A percentile compares a stretch with the other conserved stretches of the same genome.
Evolutionary conservation across 2,329 filamentous ascomycete genomes (phyloP).

Genomic region (Amauroascus verrucosus): DNA sequence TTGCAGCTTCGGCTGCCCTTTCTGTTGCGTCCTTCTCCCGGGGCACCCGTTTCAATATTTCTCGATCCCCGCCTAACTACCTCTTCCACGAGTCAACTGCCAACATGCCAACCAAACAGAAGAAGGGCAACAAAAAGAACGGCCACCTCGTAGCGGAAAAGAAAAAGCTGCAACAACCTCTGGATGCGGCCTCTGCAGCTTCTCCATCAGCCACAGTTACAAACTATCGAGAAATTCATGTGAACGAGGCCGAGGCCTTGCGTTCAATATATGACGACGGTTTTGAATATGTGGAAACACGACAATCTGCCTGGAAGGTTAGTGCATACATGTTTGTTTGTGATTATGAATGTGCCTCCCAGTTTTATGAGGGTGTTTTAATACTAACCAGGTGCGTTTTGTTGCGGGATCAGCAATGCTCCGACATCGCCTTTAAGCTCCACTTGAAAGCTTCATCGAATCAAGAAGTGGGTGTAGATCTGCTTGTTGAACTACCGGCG

Average conservation of each 20-base stretch:
- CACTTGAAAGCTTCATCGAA: slow-evolving; percentile 64
- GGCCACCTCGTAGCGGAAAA: slow-evolving; percentile 30
- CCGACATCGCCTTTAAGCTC: slow-evolving; percentile 69
- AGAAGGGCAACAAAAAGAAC: slow-evolving; percentile 30
- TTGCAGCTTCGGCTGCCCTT: slow-evolving; percentile 37
- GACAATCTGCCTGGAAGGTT: slow-evolving; percentile 75
- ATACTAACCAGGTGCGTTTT: slow-evolving; percentile 1
- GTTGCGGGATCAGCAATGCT: slow-evolving; percentile 51
- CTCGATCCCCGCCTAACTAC: slow-evolving; percentile 19
- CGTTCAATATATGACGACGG: slow-evolving; percentile 85
- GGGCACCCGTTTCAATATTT: slow-evolving; percentile 24
- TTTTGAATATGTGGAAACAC: slow-evolving; percentile 62
- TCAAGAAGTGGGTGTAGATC: slow-evolving; percentile 56
- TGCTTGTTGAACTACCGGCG: slow-evolving; percentile 74
- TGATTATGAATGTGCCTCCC: neutral
- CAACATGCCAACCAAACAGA: slow-evolving; percentile 38
- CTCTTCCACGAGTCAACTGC: slow-evolving; percentile 23
- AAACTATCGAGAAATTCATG: slow-evolving; percentile 73
- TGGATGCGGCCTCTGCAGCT: slow-evolving; percentile 25
- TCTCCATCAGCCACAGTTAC: slow-evolving; percentile 34
- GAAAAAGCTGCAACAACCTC: slow-evolving; percentile 24
- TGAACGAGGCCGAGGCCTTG: slow-evolving; percentile 76
- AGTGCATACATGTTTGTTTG: slow-evolving; percentile 17
- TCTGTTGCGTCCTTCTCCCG: slow-evolving; percentile 23
- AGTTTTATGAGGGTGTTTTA: slow-evolving; percentile 7